A percentile compares a stretch with the other conserved stretches of the same genome.
phyloP scores from a whole-genome alignment of 768 basidiomycete genomes.

The Rhodosporidiobolus odoratus region DNA sequence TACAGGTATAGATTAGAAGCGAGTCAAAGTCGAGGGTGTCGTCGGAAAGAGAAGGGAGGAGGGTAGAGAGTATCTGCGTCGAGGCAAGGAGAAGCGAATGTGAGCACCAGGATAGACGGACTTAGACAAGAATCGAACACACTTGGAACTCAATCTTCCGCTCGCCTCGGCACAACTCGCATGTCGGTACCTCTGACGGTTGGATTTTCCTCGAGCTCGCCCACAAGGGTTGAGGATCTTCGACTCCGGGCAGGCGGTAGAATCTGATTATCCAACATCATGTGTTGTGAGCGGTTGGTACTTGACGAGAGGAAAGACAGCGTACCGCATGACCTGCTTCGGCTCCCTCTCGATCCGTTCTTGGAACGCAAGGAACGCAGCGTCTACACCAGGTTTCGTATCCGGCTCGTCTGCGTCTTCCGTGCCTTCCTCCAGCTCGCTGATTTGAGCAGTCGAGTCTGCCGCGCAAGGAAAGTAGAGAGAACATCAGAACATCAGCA shows the following conservation, averaged over 20 bases:
- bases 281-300: not conserved
- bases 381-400: conserved; percentile 36
- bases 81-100: not conserved
- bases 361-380: conserved; percentile 39
- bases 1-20: conserved; percentile 39
- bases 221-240: conserved; percentile 29
- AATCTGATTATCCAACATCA: conserved; percentile 12
- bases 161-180: conserved; percentile 26
- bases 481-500: not conserved
- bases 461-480: not conserved
- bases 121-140: not conserved
- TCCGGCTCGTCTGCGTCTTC: conserved; percentile 37
- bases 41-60: conserved; percentile 34
- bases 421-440: conserved; percentile 15
- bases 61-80: conserved; percentile 36
- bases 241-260: conserved; percentile 34
- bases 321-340: conserved; percentile 40
- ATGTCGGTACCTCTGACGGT: conserved; percentile 10
- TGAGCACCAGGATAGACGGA: not conserved
- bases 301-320: not conserved
- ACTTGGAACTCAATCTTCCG: conserved; percentile 41
- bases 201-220: conserved; percentile 10
- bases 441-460: conserved; percentile 4
- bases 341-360: conserved; percentile 39
- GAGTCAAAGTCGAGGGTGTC: conserved; percentile 36